Percentiles rank a stretch among this genome's conserved stretches.
Conservation (phyloP, 169 alveolate species). For the Perkinsus chesapeaki region DNA sequence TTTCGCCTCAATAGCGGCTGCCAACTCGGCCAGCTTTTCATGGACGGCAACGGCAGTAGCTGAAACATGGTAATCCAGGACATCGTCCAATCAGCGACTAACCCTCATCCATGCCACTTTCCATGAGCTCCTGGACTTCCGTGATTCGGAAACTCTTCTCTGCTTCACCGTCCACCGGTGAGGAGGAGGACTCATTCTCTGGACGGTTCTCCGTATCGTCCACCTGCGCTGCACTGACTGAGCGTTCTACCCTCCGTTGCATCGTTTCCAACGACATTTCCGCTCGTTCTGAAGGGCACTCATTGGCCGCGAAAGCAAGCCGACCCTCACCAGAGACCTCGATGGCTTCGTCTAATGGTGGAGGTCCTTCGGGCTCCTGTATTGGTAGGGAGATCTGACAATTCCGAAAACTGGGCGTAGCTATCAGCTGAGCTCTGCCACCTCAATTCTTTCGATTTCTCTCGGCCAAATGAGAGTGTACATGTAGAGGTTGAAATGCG, state of each 20-base stretch:
- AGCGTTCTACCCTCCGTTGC: neutral
- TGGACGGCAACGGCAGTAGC: neutral
- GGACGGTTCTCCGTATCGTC: neutral
- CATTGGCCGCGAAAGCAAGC: neutral
- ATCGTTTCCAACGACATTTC: neutral
- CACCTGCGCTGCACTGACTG: no score
- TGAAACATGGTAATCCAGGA: neutral
- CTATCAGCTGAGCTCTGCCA: neutral
- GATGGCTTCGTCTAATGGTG: neutral
- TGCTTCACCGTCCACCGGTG: neutral
- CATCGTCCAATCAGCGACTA: neutral
- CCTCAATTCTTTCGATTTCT: neutral
- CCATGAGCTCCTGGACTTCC: neutral
- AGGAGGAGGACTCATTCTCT: neutral
- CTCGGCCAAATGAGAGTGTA: neutral
- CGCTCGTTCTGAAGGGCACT: neutral
- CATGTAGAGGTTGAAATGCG: neutral
- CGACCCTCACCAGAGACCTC: neutral
- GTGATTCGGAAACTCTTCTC: neutral
- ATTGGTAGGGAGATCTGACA: neutral
- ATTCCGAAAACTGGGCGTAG: neutral
- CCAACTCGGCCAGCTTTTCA: neutral
- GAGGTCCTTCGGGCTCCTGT: neutral
- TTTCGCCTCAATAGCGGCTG: neutral
- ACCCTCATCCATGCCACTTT: neutral